phyloP scores from a whole-genome alignment of 2,329 filamentous ascomycete genomes.

The Anthostomella pinea region DNA sequence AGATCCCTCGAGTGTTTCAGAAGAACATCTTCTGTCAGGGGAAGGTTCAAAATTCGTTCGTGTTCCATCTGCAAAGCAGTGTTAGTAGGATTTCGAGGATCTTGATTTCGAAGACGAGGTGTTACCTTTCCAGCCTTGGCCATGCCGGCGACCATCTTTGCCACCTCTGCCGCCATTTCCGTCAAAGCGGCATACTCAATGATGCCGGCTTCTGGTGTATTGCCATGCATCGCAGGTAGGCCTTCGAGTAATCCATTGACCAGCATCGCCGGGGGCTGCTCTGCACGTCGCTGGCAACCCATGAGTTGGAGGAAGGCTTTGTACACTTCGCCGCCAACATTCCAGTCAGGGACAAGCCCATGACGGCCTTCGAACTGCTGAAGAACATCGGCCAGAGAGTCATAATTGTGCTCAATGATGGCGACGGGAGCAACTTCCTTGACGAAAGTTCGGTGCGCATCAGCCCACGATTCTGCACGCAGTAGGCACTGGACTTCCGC shows the following conservation, averaged over 20 bases:
- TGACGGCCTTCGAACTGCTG: conserved; percentile 66
- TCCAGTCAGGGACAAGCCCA: conserved; percentile 68
- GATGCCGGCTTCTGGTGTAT: conserved; percentile 32
- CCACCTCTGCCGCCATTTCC: conserved; percentile 34
- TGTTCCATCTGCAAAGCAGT: conserved; percentile 26
- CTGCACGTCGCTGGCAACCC: conserved; percentile 35
- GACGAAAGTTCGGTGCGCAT: conserved; percentile 82
- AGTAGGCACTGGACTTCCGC: conserved; percentile 78
- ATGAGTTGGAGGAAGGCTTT: conserved; percentile 55
- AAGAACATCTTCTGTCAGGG: conserved; percentile 33
- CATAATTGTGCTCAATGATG: conserved; percentile 79
- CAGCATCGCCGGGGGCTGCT: conserved; percentile 41
- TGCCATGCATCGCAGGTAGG: conserved; percentile 52
- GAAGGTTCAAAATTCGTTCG: conserved; percentile 31
- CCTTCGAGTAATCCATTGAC: conserved; percentile 57
- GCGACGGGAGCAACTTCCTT: conserved; percentile 76
- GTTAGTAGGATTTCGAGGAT: conserved; percentile 15
- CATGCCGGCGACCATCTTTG: conserved; percentile 30
- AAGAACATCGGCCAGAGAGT: conserved; percentile 65
- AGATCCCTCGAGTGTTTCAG: conserved; percentile 32
- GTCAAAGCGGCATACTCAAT: conserved; percentile 33
- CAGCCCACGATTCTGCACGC: conserved; percentile 69
- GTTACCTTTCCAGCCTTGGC: conserved; percentile 31
- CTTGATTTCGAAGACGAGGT: background rate
- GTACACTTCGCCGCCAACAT: conserved; percentile 77